Evolutionary conservation across 177 flowering plant genomes (phyloP).

Genomic region (Tripterygium wilfordii): DNA sequence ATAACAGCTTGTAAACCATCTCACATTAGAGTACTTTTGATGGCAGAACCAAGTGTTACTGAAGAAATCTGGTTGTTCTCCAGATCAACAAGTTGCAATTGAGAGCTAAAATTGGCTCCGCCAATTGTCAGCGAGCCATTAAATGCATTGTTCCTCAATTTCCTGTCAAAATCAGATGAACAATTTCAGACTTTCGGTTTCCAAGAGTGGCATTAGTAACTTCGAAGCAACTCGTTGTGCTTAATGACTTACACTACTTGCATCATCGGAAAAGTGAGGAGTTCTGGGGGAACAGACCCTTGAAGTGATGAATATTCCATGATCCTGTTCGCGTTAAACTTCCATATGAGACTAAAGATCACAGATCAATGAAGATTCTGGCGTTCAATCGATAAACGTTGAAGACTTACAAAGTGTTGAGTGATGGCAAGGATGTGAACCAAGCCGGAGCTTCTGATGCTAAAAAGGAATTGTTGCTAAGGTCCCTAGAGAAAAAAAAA

Average conservation of each 20-base stretch:
- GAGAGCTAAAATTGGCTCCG: slow-evolving; percentile 29
- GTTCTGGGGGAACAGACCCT: slow-evolving; percentile 53
- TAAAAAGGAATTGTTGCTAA: slow-evolving; percentile 74
- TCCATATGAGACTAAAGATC: too few species aligned
- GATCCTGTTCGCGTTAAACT: slow-evolving; percentile 39
- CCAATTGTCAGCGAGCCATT: slow-evolving; percentile 55
- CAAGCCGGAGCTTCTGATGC: slow-evolving; percentile 66
- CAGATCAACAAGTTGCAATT: slow-evolving; percentile 70
- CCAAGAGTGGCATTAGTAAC: too few species aligned
- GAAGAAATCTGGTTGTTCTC: slow-evolving; percentile 55
- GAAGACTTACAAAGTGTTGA: slow-evolving; percentile 72
- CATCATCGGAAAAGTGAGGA: slow-evolving; percentile 61
- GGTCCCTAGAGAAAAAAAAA: too few species aligned
- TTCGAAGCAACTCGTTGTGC: too few species aligned
- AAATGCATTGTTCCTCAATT: slow-evolving; percentile 60
- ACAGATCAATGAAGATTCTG: too few species aligned
- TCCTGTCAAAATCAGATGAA: slow-evolving; percentile 37
- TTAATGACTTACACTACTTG: slow-evolving; percentile 83
- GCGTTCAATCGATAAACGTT: background rate
- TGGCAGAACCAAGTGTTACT: slow-evolving; percentile 36
- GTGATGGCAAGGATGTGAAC: slow-evolving; percentile 66
- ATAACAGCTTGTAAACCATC: slow-evolving; percentile 9
- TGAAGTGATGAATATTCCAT: slow-evolving; percentile 62
- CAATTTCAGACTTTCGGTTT: too few species aligned
- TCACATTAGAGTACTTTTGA: slow-evolving; percentile 54